Percentiles rank a stretch among this genome's conserved stretches.
Conservation (phyloP, 345 rosid species). For the Luvunga scandens region DNA sequence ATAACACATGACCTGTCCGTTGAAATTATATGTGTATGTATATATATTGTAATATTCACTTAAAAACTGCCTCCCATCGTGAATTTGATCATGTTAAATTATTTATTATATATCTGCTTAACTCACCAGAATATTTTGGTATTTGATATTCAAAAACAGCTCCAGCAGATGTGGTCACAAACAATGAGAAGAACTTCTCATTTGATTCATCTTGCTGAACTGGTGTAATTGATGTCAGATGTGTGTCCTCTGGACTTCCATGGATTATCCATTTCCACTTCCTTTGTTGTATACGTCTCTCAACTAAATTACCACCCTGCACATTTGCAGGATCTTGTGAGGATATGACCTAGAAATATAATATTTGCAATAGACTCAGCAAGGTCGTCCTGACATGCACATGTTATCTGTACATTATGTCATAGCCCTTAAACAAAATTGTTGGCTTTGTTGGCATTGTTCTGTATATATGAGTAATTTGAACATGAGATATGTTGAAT, state of each 20-base stretch:
- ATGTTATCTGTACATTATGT: too few species aligned
- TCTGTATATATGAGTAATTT: background rate
- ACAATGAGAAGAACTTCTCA: conserved; percentile 40
- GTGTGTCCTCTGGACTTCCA: conserved; percentile 52
- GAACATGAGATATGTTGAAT: background rate
- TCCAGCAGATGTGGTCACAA: conserved; percentile 53
- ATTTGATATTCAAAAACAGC: conserved; percentile 44
- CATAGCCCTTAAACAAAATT: background rate
- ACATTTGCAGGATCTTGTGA: conserved; percentile 4
- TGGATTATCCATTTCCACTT: conserved; percentile 73
- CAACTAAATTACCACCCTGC: conserved; percentile 54
- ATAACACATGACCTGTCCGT: background rate
- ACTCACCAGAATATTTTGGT: conserved; percentile 46
- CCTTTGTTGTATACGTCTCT: conserved; percentile 50
- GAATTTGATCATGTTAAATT: background rate
- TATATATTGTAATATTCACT: background rate
- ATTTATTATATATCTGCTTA: background rate
- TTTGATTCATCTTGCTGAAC: conserved; percentile 43
- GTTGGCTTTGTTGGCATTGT: background rate
- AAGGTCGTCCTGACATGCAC: too few species aligned
- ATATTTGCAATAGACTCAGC: background rate
- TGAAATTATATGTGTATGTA: background rate
- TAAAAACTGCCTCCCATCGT: background rate
- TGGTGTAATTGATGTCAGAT: conserved; percentile 50
- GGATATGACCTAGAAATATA: background rate